phyloP scores from a whole-genome alignment of 1,139 yeast species.

The Scheffersomyces parashehatae region DNA sequence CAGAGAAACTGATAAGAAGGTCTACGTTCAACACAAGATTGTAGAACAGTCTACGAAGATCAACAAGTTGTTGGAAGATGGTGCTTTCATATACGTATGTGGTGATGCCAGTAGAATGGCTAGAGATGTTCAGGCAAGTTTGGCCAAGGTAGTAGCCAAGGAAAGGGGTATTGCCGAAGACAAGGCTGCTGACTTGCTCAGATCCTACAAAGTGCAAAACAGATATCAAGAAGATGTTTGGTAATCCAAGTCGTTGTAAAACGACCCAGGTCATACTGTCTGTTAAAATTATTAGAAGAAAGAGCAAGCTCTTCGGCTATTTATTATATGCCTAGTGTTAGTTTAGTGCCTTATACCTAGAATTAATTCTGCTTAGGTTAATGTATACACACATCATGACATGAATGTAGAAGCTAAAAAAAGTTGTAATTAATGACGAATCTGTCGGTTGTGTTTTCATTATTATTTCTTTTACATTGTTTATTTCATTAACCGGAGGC shows the following conservation, averaged over 20 bases:
- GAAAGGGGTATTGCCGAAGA: conserved; percentile 60
- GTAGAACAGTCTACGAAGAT: conserved; percentile 58
- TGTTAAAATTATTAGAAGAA: too few species aligned
- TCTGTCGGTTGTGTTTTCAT: too few species aligned
- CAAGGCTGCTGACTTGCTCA: conserved; percentile 75
- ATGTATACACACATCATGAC: too few species aligned
- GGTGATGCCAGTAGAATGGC: conserved; percentile 98
- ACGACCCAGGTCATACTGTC: neutral
- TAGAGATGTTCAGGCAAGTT: conserved; percentile 82
- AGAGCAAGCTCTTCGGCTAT: too few species aligned
- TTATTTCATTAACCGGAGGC: too few species aligned
- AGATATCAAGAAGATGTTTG: conserved; percentile 97
- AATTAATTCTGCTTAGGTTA: too few species aligned
- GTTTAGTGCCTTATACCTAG: too few species aligned
- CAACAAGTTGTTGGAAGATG: conserved; percentile 60
- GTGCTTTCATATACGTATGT: conserved; percentile 92
- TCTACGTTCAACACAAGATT: conserved; percentile 84
- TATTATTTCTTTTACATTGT: too few species aligned
- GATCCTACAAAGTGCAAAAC: conserved; percentile 80
- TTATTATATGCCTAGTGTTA: too few species aligned
- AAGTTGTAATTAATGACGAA: too few species aligned
- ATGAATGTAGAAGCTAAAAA: too few species aligned
- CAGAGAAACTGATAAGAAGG: conserved; percentile 64
- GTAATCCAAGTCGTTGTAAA: conserved; percentile 37
- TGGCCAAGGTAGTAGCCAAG: conserved; percentile 61